These are phyloP conservation scores for Filobasidium uniguttulatum DNA, from an alignment of 1,284 basidiomycete species.

Conservation along the genomic window DNA sequence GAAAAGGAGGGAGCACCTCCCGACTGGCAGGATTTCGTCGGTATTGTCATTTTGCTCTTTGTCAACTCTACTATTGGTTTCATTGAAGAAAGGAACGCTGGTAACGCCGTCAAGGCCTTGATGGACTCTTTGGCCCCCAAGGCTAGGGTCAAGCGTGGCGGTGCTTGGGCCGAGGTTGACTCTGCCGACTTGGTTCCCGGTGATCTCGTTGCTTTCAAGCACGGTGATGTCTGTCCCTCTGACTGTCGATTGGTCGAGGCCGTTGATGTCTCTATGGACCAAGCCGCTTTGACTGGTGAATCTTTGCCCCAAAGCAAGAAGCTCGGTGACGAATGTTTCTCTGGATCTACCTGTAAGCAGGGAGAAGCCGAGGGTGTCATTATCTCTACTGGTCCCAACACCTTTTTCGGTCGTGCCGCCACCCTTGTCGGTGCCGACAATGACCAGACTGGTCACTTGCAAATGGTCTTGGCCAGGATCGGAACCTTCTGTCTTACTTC, in stretches of 20 bases:
- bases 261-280: conserved; percentile 91
- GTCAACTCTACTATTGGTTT: conserved; percentile 96
- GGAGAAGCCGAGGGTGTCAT: conserved; percentile 94
- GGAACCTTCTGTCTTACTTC: conserved; percentile 89
- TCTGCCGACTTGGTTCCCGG: conserved; percentile 77
- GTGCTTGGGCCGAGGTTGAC: conserved; percentile 75
- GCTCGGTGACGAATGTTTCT: conserved; percentile 87
- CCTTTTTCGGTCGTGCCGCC: conserved; percentile 90
- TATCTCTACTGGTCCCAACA: conserved; percentile 89
- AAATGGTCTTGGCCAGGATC: conserved; percentile 92
- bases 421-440: conserved; percentile 91
- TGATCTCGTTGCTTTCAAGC: conserved; percentile 91
- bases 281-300: conserved; percentile 91
- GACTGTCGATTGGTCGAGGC: conserved; percentile 90
- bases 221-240: conserved; percentile 90
- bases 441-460: conserved; percentile 91
- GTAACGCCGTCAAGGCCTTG: conserved; percentile 96
- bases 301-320: conserved; percentile 85
- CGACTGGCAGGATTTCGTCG: conserved; percentile 95
- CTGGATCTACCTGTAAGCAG: conserved; percentile 93
- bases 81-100: conserved; percentile 92
- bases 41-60: conserved; percentile 82
- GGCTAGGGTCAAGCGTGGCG: conserved; percentile 76
- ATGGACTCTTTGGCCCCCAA: conserved; percentile 99
- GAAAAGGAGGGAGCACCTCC: conserved; percentile 57